Evolutionary conservation across 805 yeast genomes (phyloP).

Genomic region (Candida coleopterorum): DNA sequence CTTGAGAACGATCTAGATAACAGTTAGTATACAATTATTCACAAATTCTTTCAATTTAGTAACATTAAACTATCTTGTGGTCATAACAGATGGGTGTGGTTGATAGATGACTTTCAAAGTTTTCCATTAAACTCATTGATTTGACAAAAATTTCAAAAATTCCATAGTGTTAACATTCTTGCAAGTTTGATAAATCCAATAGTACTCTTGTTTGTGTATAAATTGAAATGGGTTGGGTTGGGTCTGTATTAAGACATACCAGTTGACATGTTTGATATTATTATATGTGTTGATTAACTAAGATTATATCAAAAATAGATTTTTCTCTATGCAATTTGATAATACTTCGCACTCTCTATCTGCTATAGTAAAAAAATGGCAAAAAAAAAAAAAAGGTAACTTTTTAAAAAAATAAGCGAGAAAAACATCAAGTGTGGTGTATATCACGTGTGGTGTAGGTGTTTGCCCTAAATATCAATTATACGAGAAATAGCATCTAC

Average conservation of each 20-base stretch:
- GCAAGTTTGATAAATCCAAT: neutral
- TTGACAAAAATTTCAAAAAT: too few relatives aligned
- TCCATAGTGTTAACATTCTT: too few relatives aligned
- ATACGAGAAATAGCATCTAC: too few relatives aligned
- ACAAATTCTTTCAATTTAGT: too few relatives aligned
- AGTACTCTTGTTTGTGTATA: neutral
- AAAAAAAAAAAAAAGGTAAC: neutral
- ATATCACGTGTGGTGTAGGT: too few relatives aligned
- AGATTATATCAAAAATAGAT: constrained; percentile 3
- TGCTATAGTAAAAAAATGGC: too few relatives aligned
- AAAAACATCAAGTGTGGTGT: too few relatives aligned
- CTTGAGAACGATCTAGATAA: constrained; percentile 85
- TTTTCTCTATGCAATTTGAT: constrained; percentile 1
- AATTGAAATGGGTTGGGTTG: neutral
- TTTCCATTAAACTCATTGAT: neutral
- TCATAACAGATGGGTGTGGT: too few relatives aligned
- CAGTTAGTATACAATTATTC: constrained; percentile 20
- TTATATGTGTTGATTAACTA: constrained; percentile 4
- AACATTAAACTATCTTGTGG: too few relatives aligned
- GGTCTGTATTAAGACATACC: constrained; percentile 20
- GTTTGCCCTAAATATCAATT: too few relatives aligned
- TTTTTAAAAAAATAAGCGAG: too few relatives aligned
- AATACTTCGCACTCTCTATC: too few relatives aligned
- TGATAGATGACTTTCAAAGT: neutral
- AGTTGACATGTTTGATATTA: constrained; percentile 28